Evolutionary conservation across 2,329 filamentous ascomycete species (phyloP).

Genomic region (Fusarium citri): DNA sequence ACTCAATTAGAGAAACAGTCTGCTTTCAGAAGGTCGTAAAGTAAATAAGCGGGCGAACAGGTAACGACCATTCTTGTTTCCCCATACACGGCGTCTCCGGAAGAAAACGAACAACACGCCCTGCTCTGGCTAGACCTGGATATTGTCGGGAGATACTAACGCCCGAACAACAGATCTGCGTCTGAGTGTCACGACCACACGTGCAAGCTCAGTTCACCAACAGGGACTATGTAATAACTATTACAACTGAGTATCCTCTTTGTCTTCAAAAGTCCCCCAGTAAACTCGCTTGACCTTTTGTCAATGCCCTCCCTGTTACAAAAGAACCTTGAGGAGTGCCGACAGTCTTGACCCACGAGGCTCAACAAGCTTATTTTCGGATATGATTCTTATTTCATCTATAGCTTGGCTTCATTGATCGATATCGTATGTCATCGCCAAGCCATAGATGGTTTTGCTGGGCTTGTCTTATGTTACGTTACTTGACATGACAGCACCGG

Average conservation of each 20-base stretch:
- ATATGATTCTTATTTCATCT: conserved; percentile 10
- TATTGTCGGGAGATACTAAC: conserved; percentile 22
- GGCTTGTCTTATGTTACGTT: conserved; percentile 15
- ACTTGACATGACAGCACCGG: conserved; percentile 14
- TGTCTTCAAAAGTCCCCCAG: conserved; percentile 40
- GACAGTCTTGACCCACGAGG: conserved; percentile 19
- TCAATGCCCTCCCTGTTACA: conserved; percentile 25
- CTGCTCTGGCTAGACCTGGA: conserved; percentile 10
- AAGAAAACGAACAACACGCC: conserved; percentile 14
- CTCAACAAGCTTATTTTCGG: conserved; percentile 26
- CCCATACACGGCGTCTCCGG: conserved; percentile 16
- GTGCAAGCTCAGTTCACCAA: conserved; percentile 17
- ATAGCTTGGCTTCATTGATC: neutral
- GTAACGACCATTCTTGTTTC: conserved; percentile 5
- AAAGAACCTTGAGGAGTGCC: conserved; percentile 33
- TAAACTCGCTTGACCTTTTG: conserved; percentile 12
- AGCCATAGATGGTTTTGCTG: neutral
- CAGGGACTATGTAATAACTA: conserved; percentile 26
- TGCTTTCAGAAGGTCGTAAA: conserved; percentile 45
- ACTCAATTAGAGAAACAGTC: neutral
- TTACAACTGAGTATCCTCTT: conserved; percentile 40
- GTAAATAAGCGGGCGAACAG: conserved; percentile 17
- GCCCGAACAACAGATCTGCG: conserved; percentile 18
- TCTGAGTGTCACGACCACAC: conserved; percentile 5
- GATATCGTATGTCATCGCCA: conserved; percentile 6